Conservation (phyloP, 2,329 filamentous ascomycete genomes). For the Cryphonectria japonica region DNA sequence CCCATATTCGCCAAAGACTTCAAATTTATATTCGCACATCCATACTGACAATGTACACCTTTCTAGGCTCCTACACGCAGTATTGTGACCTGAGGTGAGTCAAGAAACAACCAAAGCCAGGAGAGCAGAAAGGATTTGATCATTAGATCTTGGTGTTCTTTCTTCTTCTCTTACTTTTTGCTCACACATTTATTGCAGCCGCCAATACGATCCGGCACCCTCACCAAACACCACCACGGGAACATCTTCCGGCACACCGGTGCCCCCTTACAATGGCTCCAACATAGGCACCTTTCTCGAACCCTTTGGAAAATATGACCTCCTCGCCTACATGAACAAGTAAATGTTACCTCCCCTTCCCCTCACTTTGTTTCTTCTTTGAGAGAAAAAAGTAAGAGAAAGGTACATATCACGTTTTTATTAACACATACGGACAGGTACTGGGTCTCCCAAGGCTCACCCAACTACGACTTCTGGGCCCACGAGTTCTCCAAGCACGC, state of each 20-base stretch:
- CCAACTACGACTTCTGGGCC: conserved; percentile 65
- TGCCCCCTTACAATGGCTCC: conserved; percentile 61
- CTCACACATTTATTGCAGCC: conserved; percentile 37
- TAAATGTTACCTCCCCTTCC: conserved; percentile 29
- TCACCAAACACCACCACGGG: conserved; percentile 67
- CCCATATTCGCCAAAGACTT: neutral
- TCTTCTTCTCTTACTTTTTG: no score
- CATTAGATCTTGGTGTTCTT: neutral
- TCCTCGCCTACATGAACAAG: conserved; percentile 68
- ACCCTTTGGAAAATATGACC: conserved; percentile 60
- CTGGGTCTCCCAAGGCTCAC: conserved; percentile 63
- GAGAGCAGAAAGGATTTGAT: neutral
- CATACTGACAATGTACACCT: conserved; percentile 4
- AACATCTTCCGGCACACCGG: conserved; percentile 53
- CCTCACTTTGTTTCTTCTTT: neutral
- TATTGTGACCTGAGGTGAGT: conserved; percentile 62
- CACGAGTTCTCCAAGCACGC: conserved; percentile 72
- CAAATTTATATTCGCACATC: no score
- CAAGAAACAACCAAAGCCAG: neutral
- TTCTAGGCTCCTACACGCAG: conserved; percentile 63
- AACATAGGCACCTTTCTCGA: conserved; percentile 62
- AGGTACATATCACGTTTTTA: neutral
- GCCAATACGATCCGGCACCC: conserved; percentile 66
- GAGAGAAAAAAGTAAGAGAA: no score
- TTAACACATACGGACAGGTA: conserved; percentile 34